Evolutionary conservation across 208 protist genomes (phyloP).

Genomic region (Tritrichomonas musculus): DNA sequence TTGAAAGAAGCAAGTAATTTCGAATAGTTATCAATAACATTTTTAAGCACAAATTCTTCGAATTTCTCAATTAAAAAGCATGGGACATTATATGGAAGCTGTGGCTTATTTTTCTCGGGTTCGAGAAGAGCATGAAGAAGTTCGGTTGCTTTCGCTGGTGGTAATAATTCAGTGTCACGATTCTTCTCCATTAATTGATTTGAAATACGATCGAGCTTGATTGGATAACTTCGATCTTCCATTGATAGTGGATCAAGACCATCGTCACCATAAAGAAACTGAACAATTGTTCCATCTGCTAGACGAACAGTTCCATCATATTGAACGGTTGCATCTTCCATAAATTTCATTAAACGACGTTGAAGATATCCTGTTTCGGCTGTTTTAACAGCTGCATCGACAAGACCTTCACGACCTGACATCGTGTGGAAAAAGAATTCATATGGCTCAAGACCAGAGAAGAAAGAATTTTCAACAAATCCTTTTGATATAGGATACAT

Average conservation of each 20-base stretch:
- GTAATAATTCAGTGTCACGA: not conserved
- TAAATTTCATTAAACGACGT: slow-evolving; percentile 85
- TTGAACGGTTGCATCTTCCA: slow-evolving; percentile 54
- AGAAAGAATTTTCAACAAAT: slow-evolving; percentile 97
- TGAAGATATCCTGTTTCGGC: slow-evolving; percentile 99
- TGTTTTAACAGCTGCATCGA: slow-evolving; percentile 99
- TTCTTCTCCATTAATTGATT: not conserved
- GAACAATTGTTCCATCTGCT: slow-evolving; percentile 48
- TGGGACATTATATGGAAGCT: not conserved
- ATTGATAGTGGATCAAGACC: slow-evolving; percentile 90
- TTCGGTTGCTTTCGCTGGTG: not conserved
- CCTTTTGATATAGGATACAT: slow-evolving; percentile 78
- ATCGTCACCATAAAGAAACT: slow-evolving; percentile 94
- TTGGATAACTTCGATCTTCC: slow-evolving; percentile 58
- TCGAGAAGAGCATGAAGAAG: not conserved
- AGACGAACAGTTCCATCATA: slow-evolving; percentile 97
- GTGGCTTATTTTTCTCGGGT: not conserved
- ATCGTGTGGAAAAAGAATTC: slow-evolving; percentile 99
- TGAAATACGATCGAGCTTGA: not conserved
- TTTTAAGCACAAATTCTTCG: not conserved
- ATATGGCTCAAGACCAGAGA: slow-evolving; percentile 83
- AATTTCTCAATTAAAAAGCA: not conserved
- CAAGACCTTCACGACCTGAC: slow-evolving; percentile 72
- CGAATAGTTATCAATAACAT: not conserved
- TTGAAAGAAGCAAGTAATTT: not conserved